Evolutionary conservation across 257 asterid genomes (phyloP).

Genomic region (Leonotis leonurus): DNA sequence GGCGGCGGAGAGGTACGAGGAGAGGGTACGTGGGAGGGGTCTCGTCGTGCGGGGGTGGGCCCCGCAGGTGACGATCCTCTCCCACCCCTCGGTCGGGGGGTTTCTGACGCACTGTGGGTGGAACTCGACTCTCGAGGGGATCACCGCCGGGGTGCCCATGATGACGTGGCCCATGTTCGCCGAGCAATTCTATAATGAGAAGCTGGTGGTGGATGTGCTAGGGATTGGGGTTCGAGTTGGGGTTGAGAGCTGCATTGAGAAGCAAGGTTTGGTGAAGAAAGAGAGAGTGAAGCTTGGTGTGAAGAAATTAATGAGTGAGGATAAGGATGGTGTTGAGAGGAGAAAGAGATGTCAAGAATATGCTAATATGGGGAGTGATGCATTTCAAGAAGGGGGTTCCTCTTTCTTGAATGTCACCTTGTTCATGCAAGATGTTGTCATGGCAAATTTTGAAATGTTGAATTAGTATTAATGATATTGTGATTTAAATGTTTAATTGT

Average conservation of each 20-base stretch:
- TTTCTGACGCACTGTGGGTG: slow-evolving; percentile 37
- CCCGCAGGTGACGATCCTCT: slow-evolving; percentile 28
- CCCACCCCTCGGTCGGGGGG: slow-evolving; percentile 30
- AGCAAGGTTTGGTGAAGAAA: slow-evolving; percentile 8
- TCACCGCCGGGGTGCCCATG: slow-evolving; percentile 25
- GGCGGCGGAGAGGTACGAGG: slow-evolving; percentile 14
- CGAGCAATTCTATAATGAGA: slow-evolving; percentile 32
- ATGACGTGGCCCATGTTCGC: slow-evolving; percentile 39
- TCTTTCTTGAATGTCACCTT: slow-evolving; percentile 16
- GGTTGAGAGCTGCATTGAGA: slow-evolving; percentile 10
- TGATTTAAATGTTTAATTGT: not conserved
- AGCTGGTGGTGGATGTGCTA: slow-evolving; percentile 20
- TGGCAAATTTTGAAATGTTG: not conserved
- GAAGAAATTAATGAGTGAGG: slow-evolving; percentile 19
- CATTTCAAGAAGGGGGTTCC: slow-evolving; percentile 27
- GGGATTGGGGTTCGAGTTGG: slow-evolving; percentile 25
- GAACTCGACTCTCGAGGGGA: slow-evolving; percentile 34
- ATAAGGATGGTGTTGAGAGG: slow-evolving; percentile 12
- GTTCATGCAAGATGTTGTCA: slow-evolving; percentile 23
- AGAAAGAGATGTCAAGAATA: slow-evolving; percentile 10
- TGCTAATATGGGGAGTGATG: slow-evolving; percentile 17
- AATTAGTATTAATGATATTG: not conserved
- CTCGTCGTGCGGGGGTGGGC: slow-evolving; percentile 35
- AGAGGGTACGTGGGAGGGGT: slow-evolving; percentile 24
- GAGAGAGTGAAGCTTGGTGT: slow-evolving; percentile 8